Percentiles rank a stretch among this genome's conserved stretches.
Conservation (phyloP, 495 filamentous ascomycete species). For the Xylaria longipes region DNA sequence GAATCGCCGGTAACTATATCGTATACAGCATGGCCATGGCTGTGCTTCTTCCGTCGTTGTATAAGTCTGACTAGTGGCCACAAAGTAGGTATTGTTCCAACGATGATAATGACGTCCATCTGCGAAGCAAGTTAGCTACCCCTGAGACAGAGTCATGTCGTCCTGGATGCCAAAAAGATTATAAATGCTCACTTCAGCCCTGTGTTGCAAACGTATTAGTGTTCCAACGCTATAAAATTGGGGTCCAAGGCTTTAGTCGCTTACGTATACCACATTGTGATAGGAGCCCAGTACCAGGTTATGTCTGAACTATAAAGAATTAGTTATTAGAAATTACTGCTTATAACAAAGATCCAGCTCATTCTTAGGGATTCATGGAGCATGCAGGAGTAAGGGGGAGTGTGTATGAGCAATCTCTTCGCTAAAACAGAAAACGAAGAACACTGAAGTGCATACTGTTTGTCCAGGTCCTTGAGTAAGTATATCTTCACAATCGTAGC, state of each 20-base stretch:
- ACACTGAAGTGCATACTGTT: neutral
- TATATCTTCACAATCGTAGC: conserved; percentile 29
- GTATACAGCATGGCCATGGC: neutral
- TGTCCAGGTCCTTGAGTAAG: conserved; percentile 18
- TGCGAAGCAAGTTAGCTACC: conserved; percentile 3
- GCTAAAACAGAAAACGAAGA: neutral
- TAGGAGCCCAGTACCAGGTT: conserved; percentile 26
- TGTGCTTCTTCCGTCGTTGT: neutral
- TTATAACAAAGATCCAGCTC: neutral
- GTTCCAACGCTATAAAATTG: neutral
- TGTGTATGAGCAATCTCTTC: neutral
- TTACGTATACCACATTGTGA: conserved; percentile 31
- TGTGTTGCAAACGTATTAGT: neutral
- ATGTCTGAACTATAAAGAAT: conserved; percentile 9
- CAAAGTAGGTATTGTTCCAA: conserved; percentile 27
- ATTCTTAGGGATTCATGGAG: neutral
- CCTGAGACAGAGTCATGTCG: neutral
- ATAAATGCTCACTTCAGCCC: conserved; percentile 16
- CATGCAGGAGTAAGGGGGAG: neutral
- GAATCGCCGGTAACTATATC: conserved; percentile 4
- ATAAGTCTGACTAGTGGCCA: conserved; percentile 25
- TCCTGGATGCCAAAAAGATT: neutral
- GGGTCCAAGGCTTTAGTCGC: neutral
- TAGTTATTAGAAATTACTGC: neutral
- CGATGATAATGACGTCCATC: conserved; percentile 32